A percentile compares a stretch with the other conserved stretches of the same genome.
These are phyloP conservation scores for Boletus speciosus DNA, from an alignment of 768 basidiomycete genomes.

Conservation along the genomic window DNA sequence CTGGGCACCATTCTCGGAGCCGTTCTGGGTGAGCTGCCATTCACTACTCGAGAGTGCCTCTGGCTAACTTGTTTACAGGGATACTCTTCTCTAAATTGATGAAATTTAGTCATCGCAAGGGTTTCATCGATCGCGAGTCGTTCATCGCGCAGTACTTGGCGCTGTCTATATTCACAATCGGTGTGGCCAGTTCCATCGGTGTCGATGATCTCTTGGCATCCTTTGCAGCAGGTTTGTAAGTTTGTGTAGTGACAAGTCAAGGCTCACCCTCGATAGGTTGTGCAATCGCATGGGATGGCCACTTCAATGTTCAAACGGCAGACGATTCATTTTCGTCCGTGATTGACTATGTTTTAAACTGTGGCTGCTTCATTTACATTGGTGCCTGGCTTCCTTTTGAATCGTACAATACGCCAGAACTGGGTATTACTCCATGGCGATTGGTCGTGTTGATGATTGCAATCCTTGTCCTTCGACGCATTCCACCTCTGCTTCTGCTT, in stretches of 20 bases:
- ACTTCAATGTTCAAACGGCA: constrained; percentile 77
- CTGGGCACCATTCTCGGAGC: constrained; percentile 71
- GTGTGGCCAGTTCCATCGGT: constrained; percentile 76
- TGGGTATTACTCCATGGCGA: constrained; percentile 68
- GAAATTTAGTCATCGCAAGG: constrained; percentile 59
- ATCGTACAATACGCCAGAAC: constrained; percentile 48
- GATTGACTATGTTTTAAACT: constrained; percentile 83
- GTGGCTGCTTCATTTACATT: constrained; percentile 76
- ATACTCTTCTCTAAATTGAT: constrained; percentile 68
- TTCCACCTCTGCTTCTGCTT: constrained; percentile 72
- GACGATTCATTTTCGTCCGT: constrained; percentile 87
- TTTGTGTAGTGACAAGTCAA: neutral
- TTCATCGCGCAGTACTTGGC: constrained; percentile 84
- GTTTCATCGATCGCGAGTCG: constrained; percentile 76
- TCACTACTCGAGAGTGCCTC: neutral
- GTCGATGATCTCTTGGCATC: constrained; percentile 87
- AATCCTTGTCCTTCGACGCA: constrained; percentile 72
- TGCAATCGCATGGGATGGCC: constrained; percentile 89
- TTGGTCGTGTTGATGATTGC: constrained; percentile 63
- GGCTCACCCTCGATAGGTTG: constrained; percentile 48
- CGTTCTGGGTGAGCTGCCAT: constrained; percentile 36
- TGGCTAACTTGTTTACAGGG: constrained; percentile 38
- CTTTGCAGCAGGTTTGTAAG: constrained; percentile 69
- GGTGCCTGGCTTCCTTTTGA: constrained; percentile 85
- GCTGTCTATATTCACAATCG: constrained; percentile 68